phyloP scores from a whole-genome alignment of 352 stramenopile genomes.

The Discostella stelligera region DNA sequence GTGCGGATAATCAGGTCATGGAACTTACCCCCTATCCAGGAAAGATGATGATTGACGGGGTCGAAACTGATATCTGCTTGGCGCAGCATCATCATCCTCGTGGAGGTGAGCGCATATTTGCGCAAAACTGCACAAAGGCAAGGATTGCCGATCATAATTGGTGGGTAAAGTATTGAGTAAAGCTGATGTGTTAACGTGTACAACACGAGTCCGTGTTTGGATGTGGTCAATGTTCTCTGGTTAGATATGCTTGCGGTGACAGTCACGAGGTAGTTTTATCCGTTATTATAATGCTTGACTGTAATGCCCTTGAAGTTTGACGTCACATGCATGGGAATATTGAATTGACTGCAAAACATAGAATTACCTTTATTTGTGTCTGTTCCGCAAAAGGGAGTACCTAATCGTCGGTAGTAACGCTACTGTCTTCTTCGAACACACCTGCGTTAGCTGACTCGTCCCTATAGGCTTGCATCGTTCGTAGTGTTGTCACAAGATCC shows the following conservation, averaged over 20 bases:
- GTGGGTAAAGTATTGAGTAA: conserved; percentile 27
- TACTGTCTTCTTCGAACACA: conserved; percentile 6
- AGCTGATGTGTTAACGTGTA: too few relatives aligned
- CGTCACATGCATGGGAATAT: neutral
- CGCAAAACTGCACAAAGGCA: conserved; percentile 28
- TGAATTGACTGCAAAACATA: neutral
- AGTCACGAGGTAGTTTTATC: neutral
- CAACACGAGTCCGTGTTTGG: neutral
- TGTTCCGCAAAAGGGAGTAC: neutral
- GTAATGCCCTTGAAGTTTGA: neutral
- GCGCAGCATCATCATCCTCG: conserved; percentile 48
- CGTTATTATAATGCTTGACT: neutral
- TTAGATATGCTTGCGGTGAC: neutral
- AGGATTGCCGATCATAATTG: conserved; percentile 21
- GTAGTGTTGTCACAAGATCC: conserved; percentile 70
- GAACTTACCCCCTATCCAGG: conserved; percentile 32
- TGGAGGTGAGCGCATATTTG: conserved; percentile 29
- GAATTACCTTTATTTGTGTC: neutral
- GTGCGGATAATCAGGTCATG: conserved; percentile 16
- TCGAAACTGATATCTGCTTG: conserved; percentile 25
- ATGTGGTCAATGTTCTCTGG: neutral
- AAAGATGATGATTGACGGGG: conserved; percentile 2
- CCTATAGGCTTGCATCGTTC: conserved; percentile 64
- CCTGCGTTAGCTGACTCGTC: neutral
- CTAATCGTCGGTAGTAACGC: neutral